Conservation (phyloP, 441 rosid species). For the Lepidium campestre region DNA sequence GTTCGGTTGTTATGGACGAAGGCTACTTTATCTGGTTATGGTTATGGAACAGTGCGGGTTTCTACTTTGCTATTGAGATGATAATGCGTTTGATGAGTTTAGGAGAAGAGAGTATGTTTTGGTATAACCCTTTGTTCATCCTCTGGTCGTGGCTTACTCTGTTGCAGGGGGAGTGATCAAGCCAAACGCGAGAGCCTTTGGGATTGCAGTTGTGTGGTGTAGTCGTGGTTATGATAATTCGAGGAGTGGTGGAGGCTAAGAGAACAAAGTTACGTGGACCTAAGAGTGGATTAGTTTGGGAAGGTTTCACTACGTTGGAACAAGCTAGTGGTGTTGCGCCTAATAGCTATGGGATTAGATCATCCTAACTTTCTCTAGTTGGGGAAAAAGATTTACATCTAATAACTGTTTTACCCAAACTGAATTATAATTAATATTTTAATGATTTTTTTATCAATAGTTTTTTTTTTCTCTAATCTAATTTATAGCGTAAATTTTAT, state of each 20-base stretch:
- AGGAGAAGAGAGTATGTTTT: constrained; percentile 9
- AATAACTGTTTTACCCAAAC: neutral
- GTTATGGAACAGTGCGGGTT: constrained; percentile 10
- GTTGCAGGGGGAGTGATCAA: neutral
- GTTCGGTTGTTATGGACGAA: neutral
- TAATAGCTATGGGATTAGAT: neutral
- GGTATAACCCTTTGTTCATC: neutral
- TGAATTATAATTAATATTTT: no score
- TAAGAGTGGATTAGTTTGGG: constrained; percentile 22
- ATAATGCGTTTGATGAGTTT: neutral
- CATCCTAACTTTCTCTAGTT: neutral
- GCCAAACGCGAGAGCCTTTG: neutral
- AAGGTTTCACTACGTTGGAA: constrained; percentile 18
- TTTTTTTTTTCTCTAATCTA: no score
- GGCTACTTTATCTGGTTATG: neutral
- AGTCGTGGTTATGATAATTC: neutral
- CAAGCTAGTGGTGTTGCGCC: constrained; percentile 12
- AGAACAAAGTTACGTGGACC: constrained; percentile 14
- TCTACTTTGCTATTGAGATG: neutral
- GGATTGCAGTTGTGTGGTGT: neutral
- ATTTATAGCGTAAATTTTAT: no score
- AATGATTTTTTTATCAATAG: no score
- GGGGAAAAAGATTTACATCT: neutral
- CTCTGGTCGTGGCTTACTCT: neutral
- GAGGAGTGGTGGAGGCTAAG: neutral